Base-by-base conservation (phyloP, 192 early-diverging fungal genomes). In the Oehlia diaphana region DNA sequence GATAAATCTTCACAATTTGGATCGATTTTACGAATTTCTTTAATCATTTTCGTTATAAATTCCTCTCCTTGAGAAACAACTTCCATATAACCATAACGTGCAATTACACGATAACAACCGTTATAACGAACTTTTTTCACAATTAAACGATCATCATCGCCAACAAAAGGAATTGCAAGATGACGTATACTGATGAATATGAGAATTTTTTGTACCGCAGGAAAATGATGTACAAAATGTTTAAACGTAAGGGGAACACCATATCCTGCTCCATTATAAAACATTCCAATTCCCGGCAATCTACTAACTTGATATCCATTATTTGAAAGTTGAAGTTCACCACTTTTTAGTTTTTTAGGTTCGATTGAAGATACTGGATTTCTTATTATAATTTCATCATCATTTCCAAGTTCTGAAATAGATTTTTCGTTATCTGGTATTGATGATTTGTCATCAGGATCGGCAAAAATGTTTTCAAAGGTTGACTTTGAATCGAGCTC, bases 191-290 rank as follows among this genome's bases (percentile, higher is more conserved):
- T 63, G 16, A 82, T 66, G 44, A 82, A 82, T 58, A 82, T 61
- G 0, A 71, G 50, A 26, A 58, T 74, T 39, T 82, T 33, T 8
- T 72, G 82, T 35, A 79, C 37, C 10, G 79, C 64, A 26, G 78
- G 72, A 19, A 79, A 80, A 23, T 72, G 78, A 3, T 76, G 35
- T 12, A 79, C 70, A 70, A 82, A 82, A 28, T 82, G 82, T 26
- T 39, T 50, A 50, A 74, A 82, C 6, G 69, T 70, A 3, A 73
- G 28, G 6, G 82, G 82, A 19, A 82, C 31, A 33, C 70, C 63
- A 37, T 64, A 63, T 7, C 76, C 81, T 3, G 47, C 50, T 14
- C 50, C 76, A 61, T 71, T 63, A 71, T 76, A 82, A 62, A 82
- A 53, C 23, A 82, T 9, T 3, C 79, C 79, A 19, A 82, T 50